These are phyloP conservation scores for Berkeleyomyces rouxiae DNA, from an alignment of 2,329 filamentous ascomycete species.

Conservation along the genomic window DNA sequence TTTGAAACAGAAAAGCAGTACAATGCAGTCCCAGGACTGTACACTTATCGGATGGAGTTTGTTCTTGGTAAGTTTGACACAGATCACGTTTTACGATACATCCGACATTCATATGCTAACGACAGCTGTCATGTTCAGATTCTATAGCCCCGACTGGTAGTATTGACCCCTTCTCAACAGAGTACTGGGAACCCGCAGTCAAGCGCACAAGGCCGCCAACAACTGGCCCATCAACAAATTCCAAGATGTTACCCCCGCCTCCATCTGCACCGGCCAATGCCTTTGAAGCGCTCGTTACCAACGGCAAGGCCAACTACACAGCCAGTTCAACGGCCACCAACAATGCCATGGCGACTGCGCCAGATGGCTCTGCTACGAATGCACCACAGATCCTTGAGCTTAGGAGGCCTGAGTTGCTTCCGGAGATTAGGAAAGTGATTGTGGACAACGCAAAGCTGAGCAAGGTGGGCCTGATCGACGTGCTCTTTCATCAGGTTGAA, in stretches of 20 bases:
- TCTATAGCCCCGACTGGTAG: conserved; percentile 30
- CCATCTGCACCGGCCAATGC: conserved; percentile 22
- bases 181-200: conserved; percentile 52
- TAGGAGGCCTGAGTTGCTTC: conserved; percentile 21
- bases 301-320: background rate
- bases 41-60: conserved; percentile 56
- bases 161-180: conserved; percentile 72
- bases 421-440: conserved; percentile 27
- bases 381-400: conserved; percentile 22
- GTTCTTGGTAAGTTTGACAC: conserved; percentile 41
- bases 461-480: conserved; percentile 26
- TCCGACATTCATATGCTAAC: conserved; percentile 14
- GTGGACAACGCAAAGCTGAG: conserved; percentile 25
- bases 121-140: conserved; percentile 22
- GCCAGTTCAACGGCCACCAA: no score
- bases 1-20: conserved; percentile 49
- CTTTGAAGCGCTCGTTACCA: conserved; percentile 21
- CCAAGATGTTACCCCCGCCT: conserved; percentile 16
- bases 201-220: conserved; percentile 16
- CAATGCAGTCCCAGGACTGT: conserved; percentile 31
- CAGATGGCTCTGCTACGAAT: conserved; percentile 13
- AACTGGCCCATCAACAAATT: conserved; percentile 4
- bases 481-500: conserved; percentile 25
- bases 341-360: conserved; percentile 4
- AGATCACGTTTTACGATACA: background rate